Evolutionary conservation across 805 yeast species (phyloP).

Genomic region (Wickerhamiella qilinensis): DNA sequence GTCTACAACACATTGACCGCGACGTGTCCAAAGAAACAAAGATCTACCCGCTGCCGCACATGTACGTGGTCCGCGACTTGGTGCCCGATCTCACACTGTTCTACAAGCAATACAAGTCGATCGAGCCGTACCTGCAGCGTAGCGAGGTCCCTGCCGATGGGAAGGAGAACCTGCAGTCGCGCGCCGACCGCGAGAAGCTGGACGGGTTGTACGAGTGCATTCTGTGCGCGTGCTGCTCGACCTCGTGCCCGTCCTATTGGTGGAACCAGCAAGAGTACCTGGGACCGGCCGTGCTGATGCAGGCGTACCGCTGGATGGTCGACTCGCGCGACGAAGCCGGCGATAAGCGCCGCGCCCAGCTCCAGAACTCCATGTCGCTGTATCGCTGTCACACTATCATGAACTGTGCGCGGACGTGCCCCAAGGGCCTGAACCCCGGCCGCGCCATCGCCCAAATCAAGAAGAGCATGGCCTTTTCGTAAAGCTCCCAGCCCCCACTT

Average conservation of each 20-base stretch:
- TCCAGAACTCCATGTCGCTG: conserved; percentile 92
- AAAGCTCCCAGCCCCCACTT: background rate
- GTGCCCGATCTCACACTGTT: conserved; percentile 97
- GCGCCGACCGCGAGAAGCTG: conserved; percentile 85
- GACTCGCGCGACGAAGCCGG: conserved; percentile 94
- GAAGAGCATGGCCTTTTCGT: conserved; percentile 81
- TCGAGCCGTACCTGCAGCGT: conserved; percentile 92
- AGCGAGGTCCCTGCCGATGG: conserved; percentile 70
- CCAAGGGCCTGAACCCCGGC: conserved; percentile 97
- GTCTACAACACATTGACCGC: conserved; percentile 84
- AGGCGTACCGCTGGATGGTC: conserved; percentile 96
- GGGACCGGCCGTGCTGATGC: conserved; percentile 98
- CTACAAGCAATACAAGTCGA: conserved; percentile 96
- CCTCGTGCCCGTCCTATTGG: conserved; percentile 99
- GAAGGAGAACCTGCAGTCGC: conserved; percentile 77
- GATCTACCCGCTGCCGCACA: conserved; percentile 94
- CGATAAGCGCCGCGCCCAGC: conserved; percentile 62
- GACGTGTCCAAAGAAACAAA: conserved; percentile 60
- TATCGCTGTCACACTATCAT: conserved; percentile 98
- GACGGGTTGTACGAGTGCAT: conserved; percentile 97
- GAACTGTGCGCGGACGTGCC: conserved; percentile 98
- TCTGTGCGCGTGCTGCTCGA: conserved; percentile 96
- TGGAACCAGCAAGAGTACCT: conserved; percentile 98
- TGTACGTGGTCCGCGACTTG: conserved; percentile 91
- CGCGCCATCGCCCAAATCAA: conserved; percentile 93